These are phyloP conservation scores for Penicillium griseofulvum DNA, from an alignment of 2,329 filamentous ascomycete species.

Conservation along the genomic window DNA sequence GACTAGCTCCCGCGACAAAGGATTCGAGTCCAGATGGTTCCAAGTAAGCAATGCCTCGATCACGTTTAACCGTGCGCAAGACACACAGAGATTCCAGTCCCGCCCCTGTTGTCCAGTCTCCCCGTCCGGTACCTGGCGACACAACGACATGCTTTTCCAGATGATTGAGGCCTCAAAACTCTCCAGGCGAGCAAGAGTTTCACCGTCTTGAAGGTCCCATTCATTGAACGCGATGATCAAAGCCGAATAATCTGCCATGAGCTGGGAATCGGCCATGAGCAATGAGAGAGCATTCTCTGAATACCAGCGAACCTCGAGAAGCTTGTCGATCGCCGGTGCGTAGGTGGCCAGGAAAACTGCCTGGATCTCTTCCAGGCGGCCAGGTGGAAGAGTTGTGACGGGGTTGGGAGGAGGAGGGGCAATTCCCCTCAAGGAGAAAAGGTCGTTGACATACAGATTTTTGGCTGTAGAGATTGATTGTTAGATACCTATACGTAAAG, in stretches of 20 bases:
- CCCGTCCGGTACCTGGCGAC: constrained; percentile 43
- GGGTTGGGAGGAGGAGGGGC: constrained; percentile 57
- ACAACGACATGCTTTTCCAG: constrained; percentile 58
- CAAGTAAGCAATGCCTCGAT: constrained; percentile 76
- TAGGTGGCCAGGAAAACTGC: constrained; percentile 74
- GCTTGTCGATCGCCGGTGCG: constrained; percentile 67
- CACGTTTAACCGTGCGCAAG: constrained; percentile 68
- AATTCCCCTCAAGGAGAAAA: constrained; percentile 63
- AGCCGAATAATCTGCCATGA: constrained; percentile 66
- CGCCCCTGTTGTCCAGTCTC: constrained; percentile 38
- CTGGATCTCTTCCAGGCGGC: constrained; percentile 64
- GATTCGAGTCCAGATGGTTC: constrained; percentile 57
- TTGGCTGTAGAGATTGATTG: constrained; percentile 49
- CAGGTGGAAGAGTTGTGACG: constrained; percentile 46
- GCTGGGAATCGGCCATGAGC: constrained; percentile 54
- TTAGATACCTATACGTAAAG: constrained; percentile 38
- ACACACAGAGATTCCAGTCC: constrained; percentile 61
- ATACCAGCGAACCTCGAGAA: constrained; percentile 86
- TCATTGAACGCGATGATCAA: constrained; percentile 56
- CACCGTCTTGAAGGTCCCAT: constrained; percentile 37
- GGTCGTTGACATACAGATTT: constrained; percentile 70
- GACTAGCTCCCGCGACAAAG: constrained; percentile 45
- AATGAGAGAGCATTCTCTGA: constrained; percentile 53
- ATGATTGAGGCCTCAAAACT: constrained; percentile 60
- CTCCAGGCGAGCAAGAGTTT: constrained; percentile 40